phyloP scores from a whole-genome alignment of 768 basidiomycete species.

The Hydnomerulius pinastri region DNA sequence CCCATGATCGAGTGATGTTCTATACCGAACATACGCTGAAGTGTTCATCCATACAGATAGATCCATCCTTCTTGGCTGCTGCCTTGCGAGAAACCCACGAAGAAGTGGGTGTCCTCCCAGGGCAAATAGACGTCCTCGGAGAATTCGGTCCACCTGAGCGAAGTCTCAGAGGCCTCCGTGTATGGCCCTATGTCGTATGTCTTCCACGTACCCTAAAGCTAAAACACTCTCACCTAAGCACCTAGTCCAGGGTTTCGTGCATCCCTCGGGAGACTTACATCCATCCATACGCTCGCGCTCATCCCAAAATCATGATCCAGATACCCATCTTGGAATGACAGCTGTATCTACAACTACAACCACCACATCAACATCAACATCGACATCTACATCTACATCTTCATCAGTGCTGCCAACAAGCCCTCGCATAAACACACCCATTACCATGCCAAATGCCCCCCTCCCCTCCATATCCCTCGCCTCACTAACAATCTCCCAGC shows the following conservation, averaged over 20 bases:
- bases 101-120: constrained; percentile 65
- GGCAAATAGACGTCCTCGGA: constrained; percentile 66
- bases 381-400: neutral
- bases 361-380: neutral
- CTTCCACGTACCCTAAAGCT: neutral
- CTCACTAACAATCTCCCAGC: constrained; percentile 51
- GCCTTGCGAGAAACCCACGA: constrained; percentile 77
- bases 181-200: constrained; percentile 80
- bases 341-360: neutral
- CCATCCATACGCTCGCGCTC: neutral
- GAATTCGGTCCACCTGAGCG: constrained; percentile 61
- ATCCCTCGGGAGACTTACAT: constrained; percentile 14
- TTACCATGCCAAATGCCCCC: constrained; percentile 38
- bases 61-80: constrained; percentile 51
- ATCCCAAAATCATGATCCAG: constrained; percentile 16
- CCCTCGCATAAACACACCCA: neutral
- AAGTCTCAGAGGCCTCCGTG: constrained; percentile 59
- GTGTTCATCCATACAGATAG: constrained; percentile 43
- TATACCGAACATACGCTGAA: constrained; percentile 1
- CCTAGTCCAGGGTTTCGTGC: constrained; percentile 41
- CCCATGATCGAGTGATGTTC: neutral
- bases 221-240: neutral
- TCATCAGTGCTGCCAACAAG: neutral
- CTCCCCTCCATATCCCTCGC: constrained; percentile 62
- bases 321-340: constrained; percentile 7